A percentile compares a stretch with the other conserved stretches of the same genome.
Conservation (phyloP, 1,284 basidiomycete species). For the Mycena sp. region DNA sequence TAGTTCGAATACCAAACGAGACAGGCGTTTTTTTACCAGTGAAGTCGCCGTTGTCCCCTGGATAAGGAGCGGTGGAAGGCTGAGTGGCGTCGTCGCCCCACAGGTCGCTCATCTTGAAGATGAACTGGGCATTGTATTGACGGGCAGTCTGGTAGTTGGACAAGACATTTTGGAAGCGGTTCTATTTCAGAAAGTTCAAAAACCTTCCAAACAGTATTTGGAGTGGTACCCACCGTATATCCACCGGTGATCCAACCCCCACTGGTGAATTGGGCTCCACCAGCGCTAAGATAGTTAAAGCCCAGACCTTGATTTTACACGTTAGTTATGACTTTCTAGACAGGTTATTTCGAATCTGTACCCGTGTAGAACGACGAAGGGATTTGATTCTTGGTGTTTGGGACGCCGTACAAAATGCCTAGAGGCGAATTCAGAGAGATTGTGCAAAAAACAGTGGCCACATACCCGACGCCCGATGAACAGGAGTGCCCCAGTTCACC, state of each 20-base stretch:
- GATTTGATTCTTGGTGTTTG: slow-evolving; percentile 30
- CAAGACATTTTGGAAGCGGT: slow-evolving; percentile 32
- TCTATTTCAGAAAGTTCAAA: background rate
- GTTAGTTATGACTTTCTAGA: background rate
- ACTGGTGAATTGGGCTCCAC: slow-evolving; percentile 29
- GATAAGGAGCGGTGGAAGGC: slow-evolving; percentile 26
- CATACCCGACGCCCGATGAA: slow-evolving; percentile 31
- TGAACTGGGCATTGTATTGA: slow-evolving; percentile 29
- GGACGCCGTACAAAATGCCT: slow-evolving; percentile 34
- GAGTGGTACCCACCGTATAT: slow-evolving; percentile 19
- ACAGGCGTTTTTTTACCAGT: background rate
- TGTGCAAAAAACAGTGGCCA: background rate
- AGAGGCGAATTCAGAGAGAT: background rate
- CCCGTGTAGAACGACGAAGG: slow-evolving; percentile 31
- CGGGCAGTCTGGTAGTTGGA: slow-evolving; percentile 33
- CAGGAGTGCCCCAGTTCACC: slow-evolving; percentile 26
- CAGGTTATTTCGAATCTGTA: background rate
- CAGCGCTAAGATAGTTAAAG: slow-evolving; percentile 34
- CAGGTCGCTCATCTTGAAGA: slow-evolving; percentile 35
- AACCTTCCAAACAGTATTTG: background rate
- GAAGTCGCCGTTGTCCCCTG: slow-evolving; percentile 29
- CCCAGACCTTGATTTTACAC: slow-evolving; percentile 29
- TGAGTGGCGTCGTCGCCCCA: slow-evolving; percentile 35
- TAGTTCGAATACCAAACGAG: background rate
- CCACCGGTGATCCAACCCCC: slow-evolving; percentile 33